Evolutionary conservation across 306 rosid genomes (phyloP), one percentile per base, ranked within the genome.

Genomic region (Glycine latifolia): DNA sequence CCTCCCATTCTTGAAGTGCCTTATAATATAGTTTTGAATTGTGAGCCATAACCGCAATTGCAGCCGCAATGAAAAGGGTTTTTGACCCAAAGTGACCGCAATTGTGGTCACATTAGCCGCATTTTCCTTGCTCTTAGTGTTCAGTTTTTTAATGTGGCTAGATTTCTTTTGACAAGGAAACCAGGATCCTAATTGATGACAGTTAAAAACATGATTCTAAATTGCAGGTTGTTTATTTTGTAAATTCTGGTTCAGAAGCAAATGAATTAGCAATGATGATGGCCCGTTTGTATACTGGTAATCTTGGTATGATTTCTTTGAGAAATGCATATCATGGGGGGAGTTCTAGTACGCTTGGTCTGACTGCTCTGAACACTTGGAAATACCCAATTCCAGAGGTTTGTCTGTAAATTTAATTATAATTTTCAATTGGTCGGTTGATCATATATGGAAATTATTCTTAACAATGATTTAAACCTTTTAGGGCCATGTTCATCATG

Each of bases 281-380:
- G 98, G 97, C 98, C 8, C 97, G 94, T 58, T 90, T 95, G 7
- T 95, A 91, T 73, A 89, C 91, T 13, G 95, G 97, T 59, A 91
- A 81, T 86, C 92, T 92, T 35, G 97, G 90, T 60, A 92, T 95
- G 97, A 88, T 95, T 85, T 89, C 97, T 8, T 53, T 95, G 85
- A 90, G 98, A 85, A 95, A 95, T 86, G 97, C 92, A 33, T 92
- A 95, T 87, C 98, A 92, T 86, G 98, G 97, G 10, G 98, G 98
- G 43, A 95, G 97, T 82, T 86, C 97, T 50, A 65, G 76, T 75
- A 95, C 98, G 11, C 75, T 92, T 73, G 97, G 92, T 65, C 80
- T 92, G 65, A 95, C 97, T 2, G 97, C 97, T 54, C 80, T 95
- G 73, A 92, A 86, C 87, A 88, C 97, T 0, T 92, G 97, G 98